Percentiles rank a stretch among this genome's conserved stretches.
phyloP scores from a whole-genome alignment of 805 yeast genomes.

The Candida easanensis region DNA sequence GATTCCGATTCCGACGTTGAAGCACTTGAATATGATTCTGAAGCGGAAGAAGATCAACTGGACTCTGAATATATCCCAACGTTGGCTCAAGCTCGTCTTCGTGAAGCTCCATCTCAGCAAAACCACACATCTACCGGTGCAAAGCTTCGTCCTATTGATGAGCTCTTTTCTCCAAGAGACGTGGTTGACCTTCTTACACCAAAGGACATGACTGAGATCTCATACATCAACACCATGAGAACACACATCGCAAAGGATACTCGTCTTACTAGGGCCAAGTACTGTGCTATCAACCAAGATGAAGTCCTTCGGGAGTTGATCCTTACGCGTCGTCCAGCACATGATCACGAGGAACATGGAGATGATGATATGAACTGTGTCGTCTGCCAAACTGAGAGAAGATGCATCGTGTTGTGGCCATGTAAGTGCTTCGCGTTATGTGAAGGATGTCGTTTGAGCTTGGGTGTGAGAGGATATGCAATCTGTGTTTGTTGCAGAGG shows the following conservation, averaged over 20 bases:
- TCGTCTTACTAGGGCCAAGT: slow-evolving; percentile 35
- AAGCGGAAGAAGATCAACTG: slow-evolving; percentile 27
- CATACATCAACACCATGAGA: slow-evolving; percentile 14
- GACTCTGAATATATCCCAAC: slow-evolving; percentile 14
- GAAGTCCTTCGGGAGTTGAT: slow-evolving; percentile 29
- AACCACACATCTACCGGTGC: background rate
- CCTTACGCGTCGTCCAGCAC: slow-evolving; percentile 24
- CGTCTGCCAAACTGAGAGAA: slow-evolving; percentile 70
- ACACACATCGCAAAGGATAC: slow-evolving; percentile 23
- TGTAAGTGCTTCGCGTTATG: slow-evolving; percentile 88
- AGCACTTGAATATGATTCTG: slow-evolving; percentile 33
- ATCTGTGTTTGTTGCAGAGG: slow-evolving; percentile 86
- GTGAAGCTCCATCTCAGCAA: slow-evolving; percentile 3
- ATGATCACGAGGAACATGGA: slow-evolving; percentile 24
- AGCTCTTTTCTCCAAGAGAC: slow-evolving; percentile 21
- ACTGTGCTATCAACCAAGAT: slow-evolving; percentile 29
- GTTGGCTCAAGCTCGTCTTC: slow-evolving; percentile 13
- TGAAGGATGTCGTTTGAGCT: slow-evolving; percentile 73
- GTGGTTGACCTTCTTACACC: slow-evolving; percentile 30
- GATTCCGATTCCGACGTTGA: slow-evolving; percentile 26
- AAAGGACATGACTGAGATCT: slow-evolving; percentile 22
- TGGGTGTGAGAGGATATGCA: slow-evolving; percentile 68
- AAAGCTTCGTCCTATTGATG: slow-evolving; percentile 14
- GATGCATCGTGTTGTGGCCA: slow-evolving; percentile 89
- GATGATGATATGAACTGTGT: slow-evolving; percentile 57